Conservation (phyloP, 2,329 filamentous ascomycete genomes). For the Decorospora gaudefroyi region DNA sequence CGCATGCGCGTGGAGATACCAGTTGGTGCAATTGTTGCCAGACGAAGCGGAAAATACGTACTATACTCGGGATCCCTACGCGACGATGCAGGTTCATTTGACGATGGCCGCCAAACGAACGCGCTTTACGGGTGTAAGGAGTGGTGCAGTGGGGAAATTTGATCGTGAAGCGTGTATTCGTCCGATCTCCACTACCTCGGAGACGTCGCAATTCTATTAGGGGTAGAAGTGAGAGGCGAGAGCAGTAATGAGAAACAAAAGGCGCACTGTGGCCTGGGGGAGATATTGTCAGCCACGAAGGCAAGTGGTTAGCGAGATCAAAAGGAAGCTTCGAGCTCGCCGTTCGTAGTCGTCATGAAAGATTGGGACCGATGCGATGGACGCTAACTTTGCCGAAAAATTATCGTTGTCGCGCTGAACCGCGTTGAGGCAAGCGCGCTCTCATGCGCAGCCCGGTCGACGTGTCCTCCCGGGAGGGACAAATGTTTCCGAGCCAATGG, state of each 20-base stretch:
- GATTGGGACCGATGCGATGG: conserved; percentile 11
- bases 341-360: conserved; percentile 34
- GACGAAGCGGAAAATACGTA: conserved; percentile 52
- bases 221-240: conserved; percentile 11
- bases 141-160: conserved; percentile 17
- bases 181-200: conserved; percentile 18
- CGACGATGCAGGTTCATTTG: conserved; percentile 96
- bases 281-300: conserved; percentile 30
- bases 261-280: conserved; percentile 35
- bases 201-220: conserved; percentile 13
- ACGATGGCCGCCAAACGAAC: conserved; percentile 91
- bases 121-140: conserved; percentile 61
- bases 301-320: conserved; percentile 35
- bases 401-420: conserved; percentile 19
- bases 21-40: conserved; percentile 7
- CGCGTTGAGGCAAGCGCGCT: conserved; percentile 4
- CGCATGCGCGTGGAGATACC: conserved; percentile 14
- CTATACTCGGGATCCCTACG: conserved; percentile 62
- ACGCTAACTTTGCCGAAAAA: conserved; percentile 26
- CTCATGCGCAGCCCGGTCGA: conserved; percentile 10
- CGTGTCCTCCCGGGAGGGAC: conserved; percentile 24
- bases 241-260: conserved; percentile 19
- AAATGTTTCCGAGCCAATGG: conserved; percentile 24
- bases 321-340: conserved; percentile 35
- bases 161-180: conserved; percentile 17